Percentiles rank a stretch among this genome's conserved stretches.
phyloP scores from a whole-genome alignment of 2,329 filamentous ascomycete species.

The Colletotrichum musae region DNA sequence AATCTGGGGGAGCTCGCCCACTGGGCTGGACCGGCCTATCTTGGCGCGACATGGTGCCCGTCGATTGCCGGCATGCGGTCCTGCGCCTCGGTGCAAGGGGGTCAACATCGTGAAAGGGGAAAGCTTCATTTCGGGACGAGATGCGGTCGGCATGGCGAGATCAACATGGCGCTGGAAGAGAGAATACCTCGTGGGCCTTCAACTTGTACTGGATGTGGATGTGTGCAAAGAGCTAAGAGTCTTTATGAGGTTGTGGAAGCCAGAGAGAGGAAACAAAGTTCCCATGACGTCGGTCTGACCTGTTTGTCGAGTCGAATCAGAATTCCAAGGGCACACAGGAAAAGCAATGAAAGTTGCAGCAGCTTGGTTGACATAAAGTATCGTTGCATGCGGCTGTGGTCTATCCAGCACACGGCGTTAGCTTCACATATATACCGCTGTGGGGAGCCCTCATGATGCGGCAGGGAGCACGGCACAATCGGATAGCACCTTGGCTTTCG shows the following conservation, averaged over 20 bases:
- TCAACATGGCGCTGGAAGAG: too few relatives aligned
- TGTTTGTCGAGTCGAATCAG: background rate
- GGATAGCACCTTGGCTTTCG: background rate
- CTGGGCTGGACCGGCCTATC: conserved; percentile 19
- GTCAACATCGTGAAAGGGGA: background rate
- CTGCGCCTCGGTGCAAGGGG: conserved; percentile 8
- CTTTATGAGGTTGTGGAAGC: background rate
- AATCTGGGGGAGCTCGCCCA: conserved; percentile 26
- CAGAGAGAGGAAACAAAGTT: background rate
- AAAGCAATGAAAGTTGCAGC: conserved; percentile 8
- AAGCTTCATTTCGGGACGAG: too few relatives aligned
- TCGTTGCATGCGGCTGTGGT: conserved; percentile 8
- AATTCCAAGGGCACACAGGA: background rate
- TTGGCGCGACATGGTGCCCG: conserved; percentile 10
- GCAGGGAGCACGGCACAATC: too few relatives aligned
- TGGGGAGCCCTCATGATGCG: background rate
- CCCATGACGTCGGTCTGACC: background rate
- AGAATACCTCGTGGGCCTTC: too few relatives aligned
- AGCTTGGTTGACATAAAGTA: conserved; percentile 15
- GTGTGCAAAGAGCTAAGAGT: too few relatives aligned
- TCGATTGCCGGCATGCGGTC: conserved; percentile 9
- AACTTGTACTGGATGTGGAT: too few relatives aligned
- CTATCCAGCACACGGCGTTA: conserved; percentile 24
- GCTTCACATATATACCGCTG: conserved; percentile 24
- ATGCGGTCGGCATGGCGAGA: too few relatives aligned